Evolutionary conservation across 2,329 filamentous ascomycete genomes (phyloP).

Genomic region (Ampelomyces quisqualis): DNA sequence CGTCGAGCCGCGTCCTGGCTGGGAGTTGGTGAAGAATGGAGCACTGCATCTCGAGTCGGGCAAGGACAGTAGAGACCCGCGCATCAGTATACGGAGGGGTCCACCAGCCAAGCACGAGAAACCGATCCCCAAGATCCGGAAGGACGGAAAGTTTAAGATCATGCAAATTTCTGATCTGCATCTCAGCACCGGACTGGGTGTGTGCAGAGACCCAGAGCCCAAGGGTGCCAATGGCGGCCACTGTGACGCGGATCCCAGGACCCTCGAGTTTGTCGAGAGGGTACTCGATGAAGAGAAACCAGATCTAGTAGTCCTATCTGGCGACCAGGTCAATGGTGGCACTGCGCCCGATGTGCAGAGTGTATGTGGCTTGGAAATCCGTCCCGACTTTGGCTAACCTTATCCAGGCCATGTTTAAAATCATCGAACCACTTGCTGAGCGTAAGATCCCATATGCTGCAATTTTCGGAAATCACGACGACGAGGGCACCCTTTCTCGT

Average conservation of each 20-base stretch:
- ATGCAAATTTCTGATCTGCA: slow-evolving; percentile 95
- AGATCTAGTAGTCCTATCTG: slow-evolving; percentile 85
- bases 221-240: slow-evolving; percentile 68
- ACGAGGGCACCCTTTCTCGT: slow-evolving; percentile 79
- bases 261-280: slow-evolving; percentile 80
- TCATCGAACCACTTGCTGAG: slow-evolving; percentile 77
- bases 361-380: slow-evolving; percentile 48
- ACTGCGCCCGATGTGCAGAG: slow-evolving; percentile 88
- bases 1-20: slow-evolving; percentile 82
- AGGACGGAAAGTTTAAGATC: slow-evolving; percentile 95
- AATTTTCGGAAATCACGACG: slow-evolving; percentile 98
- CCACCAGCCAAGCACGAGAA: slow-evolving; percentile 63
- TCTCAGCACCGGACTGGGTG: slow-evolving; percentile 82
- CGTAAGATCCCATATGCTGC: slow-evolving; percentile 88
- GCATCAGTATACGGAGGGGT: slow-evolving; percentile 77
- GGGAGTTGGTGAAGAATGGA: slow-evolving; percentile 71
- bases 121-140: slow-evolving; percentile 73
- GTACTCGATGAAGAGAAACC: slow-evolving; percentile 91
- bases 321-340: slow-evolving; percentile 94
- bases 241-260: slow-evolving; percentile 90
- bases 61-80: slow-evolving; percentile 64
- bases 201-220: slow-evolving; percentile 83
- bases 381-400: slow-evolving; percentile 8
- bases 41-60: slow-evolving; percentile 66
- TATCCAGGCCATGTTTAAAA: slow-evolving; percentile 82